These are phyloP conservation scores for Pezicula neosporulosa DNA, from an alignment of 2,329 filamentous ascomycete species.

Conservation along the genomic window DNA sequence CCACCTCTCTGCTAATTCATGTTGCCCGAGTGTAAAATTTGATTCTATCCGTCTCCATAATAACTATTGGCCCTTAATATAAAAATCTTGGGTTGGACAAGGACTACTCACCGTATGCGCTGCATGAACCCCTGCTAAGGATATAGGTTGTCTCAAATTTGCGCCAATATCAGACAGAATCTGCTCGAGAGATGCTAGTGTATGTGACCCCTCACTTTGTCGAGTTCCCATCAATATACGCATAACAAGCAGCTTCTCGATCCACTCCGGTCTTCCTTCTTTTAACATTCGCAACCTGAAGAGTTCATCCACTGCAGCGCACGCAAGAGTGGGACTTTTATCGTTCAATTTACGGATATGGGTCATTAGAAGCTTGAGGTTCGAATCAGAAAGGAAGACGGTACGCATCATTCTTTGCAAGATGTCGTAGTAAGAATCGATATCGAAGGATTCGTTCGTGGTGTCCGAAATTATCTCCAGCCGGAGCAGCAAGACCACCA, in stretches of 20 bases:
- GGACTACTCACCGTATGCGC: slow-evolving; percentile 56
- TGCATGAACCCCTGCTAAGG: slow-evolving; percentile 59
- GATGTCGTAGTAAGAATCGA: slow-evolving; percentile 44
- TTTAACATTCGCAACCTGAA: slow-evolving; percentile 53
- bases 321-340: slow-evolving; percentile 45
- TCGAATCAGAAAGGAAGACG: slow-evolving; percentile 56
- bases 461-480: slow-evolving; percentile 60
- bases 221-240: slow-evolving; percentile 63
- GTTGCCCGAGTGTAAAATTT: slow-evolving; percentile 48
- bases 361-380: slow-evolving; percentile 63
- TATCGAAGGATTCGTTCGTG: slow-evolving; percentile 44
- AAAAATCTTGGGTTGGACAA: not conserved
- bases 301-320: slow-evolving; percentile 58
- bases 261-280: slow-evolving; percentile 50
- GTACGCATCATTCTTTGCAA: slow-evolving; percentile 59
- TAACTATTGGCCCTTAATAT: slow-evolving; percentile 46
- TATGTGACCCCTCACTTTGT: slow-evolving; percentile 32
- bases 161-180: slow-evolving; percentile 44
- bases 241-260: slow-evolving; percentile 67
- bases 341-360: slow-evolving; percentile 63
- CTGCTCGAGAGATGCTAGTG: slow-evolving; percentile 34
- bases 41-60: slow-evolving; percentile 78
- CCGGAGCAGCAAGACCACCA: slow-evolving; percentile 63
- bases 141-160: slow-evolving; percentile 44
- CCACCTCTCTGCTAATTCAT: slow-evolving; percentile 61